Percentiles rank a stretch among this genome's conserved stretches.
Evolutionary conservation across 441 rosid species (phyloP).

Genomic region (Pelargonium australe): DNA sequence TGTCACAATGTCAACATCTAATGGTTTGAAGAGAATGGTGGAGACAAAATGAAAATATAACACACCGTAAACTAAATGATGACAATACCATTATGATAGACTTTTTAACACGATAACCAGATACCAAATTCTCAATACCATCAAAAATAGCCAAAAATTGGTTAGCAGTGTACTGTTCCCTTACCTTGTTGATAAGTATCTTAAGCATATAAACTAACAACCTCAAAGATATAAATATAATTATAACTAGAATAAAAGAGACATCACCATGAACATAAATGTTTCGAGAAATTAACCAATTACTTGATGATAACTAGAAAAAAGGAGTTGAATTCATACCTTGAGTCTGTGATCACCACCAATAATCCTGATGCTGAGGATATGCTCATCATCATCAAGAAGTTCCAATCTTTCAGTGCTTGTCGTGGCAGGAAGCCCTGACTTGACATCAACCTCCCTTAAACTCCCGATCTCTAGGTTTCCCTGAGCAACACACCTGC

Average conservation of each 20-base stretch:
- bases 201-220: neutral
- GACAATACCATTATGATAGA: neutral
- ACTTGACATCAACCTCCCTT: neutral
- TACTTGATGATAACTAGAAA: neutral
- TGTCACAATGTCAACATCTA: too few species aligned
- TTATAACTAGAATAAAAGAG: neutral
- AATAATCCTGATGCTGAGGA: neutral
- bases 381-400: neutral
- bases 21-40: too few species aligned
- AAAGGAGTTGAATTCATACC: neutral
- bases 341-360: neutral
- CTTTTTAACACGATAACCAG: neutral
- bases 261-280: neutral
- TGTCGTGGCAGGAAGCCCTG: slow-evolving; percentile 6
- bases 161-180: neutral
- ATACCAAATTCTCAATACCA: neutral
- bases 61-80: too few species aligned
- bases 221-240: neutral
- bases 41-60: too few species aligned
- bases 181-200: neutral
- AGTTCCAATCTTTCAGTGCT: slow-evolving; percentile 12
- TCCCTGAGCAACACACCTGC: slow-evolving; percentile 13
- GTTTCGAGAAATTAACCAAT: neutral
- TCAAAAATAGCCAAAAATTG: neutral
- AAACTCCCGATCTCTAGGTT: slow-evolving; percentile 12